These are phyloP conservation scores for Handroanthus guayacan DNA, from an alignment of 257 asterid genomes.

Conservation along the genomic window DNA sequence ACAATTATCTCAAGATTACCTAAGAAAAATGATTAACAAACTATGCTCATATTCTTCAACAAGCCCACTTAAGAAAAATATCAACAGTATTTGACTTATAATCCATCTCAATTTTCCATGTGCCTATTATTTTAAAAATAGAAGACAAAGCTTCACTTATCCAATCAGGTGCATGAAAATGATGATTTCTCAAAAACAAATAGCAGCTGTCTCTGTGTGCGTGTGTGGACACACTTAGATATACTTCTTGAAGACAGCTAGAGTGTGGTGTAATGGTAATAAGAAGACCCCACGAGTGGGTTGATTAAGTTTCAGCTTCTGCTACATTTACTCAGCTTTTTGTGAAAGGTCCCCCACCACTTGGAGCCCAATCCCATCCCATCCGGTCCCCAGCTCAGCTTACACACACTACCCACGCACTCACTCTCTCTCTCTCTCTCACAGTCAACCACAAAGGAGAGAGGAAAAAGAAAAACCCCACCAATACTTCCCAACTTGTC, in stretches of 20 bases:
- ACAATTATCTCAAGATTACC: neutral
- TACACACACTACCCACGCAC: slow-evolving; percentile 24
- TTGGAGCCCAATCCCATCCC: slow-evolving; percentile 29
- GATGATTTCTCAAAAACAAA: slow-evolving; percentile 6
- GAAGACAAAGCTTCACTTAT: slow-evolving; percentile 4
- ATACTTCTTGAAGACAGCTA: slow-evolving; percentile 29
- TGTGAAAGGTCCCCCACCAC: slow-evolving; percentile 35
- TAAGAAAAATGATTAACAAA: no score
- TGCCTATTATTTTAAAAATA: neutral
- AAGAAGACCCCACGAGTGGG: slow-evolving; percentile 59
- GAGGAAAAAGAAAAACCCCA: slow-evolving; percentile 47
- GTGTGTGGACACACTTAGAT: no score
- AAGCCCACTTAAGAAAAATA: no score
- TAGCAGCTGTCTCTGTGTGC: slow-evolving; percentile 1
- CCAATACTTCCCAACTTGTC: slow-evolving; percentile 49
- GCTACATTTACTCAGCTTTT: slow-evolving; percentile 36
- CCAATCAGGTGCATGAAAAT: neutral
- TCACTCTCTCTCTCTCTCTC: slow-evolving; percentile 31
- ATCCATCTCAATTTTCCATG: neutral
- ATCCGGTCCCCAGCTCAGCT: slow-evolving; percentile 24
- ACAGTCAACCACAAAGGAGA: slow-evolving; percentile 53
- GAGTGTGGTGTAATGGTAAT: neutral
- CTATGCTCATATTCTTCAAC: no score
- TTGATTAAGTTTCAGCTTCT: slow-evolving; percentile 36
- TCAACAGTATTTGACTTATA: neutral